Evolutionary conservation across 176 grass and related monocot genomes (phyloP).

Genomic region (Cymbopogon citratus): DNA sequence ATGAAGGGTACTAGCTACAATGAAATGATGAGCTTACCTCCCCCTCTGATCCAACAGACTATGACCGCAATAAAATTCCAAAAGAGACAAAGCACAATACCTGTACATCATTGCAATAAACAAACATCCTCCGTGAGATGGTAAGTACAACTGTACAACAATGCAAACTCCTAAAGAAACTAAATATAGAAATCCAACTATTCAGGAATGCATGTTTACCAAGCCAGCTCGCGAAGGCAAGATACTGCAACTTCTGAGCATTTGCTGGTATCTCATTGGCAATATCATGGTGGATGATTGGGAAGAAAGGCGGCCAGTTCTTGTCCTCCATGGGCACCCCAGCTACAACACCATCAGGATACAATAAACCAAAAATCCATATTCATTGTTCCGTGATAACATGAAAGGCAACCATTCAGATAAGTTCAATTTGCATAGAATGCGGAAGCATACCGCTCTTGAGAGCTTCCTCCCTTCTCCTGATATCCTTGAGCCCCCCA

Average conservation of each 20-base stretch:
- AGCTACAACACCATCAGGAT: constrained; percentile 13
- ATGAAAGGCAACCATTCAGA: not conserved
- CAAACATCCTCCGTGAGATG: not conserved
- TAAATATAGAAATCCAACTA: not conserved
- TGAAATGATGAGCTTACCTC: constrained; percentile 50
- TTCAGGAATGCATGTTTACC: constrained; percentile 27
- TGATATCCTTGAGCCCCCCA: constrained; percentile 63
- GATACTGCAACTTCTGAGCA: constrained; percentile 79
- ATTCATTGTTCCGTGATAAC: not conserved
- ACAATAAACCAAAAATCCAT: not conserved
- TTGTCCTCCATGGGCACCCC: constrained; percentile 75
- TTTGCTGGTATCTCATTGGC: constrained; percentile 84
- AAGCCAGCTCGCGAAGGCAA: constrained; percentile 85
- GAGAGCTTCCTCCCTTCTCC: constrained; percentile 67
- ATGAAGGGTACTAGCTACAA: not conserved
- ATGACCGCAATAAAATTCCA: constrained; percentile 90
- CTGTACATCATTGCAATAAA: constrained; percentile 40
- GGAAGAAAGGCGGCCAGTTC: constrained; percentile 87
- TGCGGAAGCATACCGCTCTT: constrained; percentile 38
- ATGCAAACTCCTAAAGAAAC: not conserved
- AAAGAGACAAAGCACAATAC: constrained; percentile 78
- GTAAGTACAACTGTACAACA: constrained; percentile 1
- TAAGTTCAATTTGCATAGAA: not conserved
- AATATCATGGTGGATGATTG: constrained; percentile 89
- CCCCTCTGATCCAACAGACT: constrained; percentile 91